Base-by-base conservation (phyloP, 139 green algal genomes). In the Pleodorina starrii region DNA sequence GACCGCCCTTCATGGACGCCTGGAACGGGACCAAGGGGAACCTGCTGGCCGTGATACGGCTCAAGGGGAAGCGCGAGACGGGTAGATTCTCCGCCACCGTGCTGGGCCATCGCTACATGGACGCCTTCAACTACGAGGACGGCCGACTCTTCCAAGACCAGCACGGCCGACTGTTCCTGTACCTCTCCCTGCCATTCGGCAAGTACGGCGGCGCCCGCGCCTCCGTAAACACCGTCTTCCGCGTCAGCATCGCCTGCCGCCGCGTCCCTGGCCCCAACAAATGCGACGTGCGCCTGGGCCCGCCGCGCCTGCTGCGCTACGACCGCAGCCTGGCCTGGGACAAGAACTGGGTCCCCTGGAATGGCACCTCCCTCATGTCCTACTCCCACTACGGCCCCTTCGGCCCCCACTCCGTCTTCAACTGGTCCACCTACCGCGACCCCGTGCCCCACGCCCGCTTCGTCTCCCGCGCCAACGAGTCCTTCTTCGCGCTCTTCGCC, bases 311-410 rank as follows among this genome's bases (percentile, higher is more conserved):
- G 54, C 59, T 86, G 27, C 29, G 29, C 27, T 86, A 86, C 79
- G 63, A 57, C 48, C 9, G 40, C 40, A 76, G 40, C 57, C 27
- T 75, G 10, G 79, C 79, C 2, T 86, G 79, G 79, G 79, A 86
- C 11, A 86, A 86, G 59, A 86, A 86, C 54, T 86, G 81, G 81
- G 81, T 87, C 36, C 81, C 81, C 29, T 87, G 81, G 81, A 87
- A 87, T 59, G 81, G 81, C 60, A 87, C 60, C 42, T 27, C 29
- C 19, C n/a, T 87, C 5, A 87, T 87, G 81, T 77, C 81, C 5
- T 87, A 87, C 44, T 46, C 43, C 42, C 60, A 66, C 43, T 87
- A 78, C 60, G 60, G 60, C 23, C 29, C 60, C n/a, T 77, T 87
- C 60, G 81, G 60, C 27, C 60, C 81, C 6, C 81, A 87, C 59